phyloP scores from a whole-genome alignment of 768 basidiomycete species.

The Hemileccinum impolitum region DNA sequence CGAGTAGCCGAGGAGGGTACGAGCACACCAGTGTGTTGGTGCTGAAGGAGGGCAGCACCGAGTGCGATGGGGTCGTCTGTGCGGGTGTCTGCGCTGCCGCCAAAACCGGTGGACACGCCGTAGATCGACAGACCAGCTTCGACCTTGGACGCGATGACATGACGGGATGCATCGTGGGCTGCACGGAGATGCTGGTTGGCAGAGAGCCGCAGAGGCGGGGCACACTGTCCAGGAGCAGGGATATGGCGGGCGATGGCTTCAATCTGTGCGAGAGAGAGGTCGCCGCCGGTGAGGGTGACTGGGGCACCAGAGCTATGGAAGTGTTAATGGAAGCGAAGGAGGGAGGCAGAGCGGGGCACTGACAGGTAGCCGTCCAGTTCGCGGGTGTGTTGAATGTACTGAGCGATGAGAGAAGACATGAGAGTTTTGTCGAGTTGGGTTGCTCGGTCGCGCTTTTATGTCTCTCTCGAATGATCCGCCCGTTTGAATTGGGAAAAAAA shows the following conservation, averaged over 20 bases:
- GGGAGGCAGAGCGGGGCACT: constrained; percentile 16
- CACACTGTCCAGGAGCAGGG: constrained; percentile 30
- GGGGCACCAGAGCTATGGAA: constrained; percentile 53
- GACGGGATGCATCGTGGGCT: constrained; percentile 60
- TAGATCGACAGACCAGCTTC: constrained; percentile 69
- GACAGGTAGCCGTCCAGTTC: constrained; percentile 68
- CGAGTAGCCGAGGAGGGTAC: constrained; percentile 49
- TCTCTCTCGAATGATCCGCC: constrained; percentile 18
- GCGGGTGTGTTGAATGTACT: constrained; percentile 55
- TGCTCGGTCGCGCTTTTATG: constrained; percentile 5
- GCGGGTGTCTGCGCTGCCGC: constrained; percentile 85
- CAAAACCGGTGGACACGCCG: constrained; percentile 83
- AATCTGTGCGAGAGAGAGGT: constrained; percentile 71
- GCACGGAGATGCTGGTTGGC: constrained; percentile 33
- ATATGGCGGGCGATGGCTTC: constrained; percentile 67
- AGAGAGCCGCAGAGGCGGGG: constrained; percentile 23
- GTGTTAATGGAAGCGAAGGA: constrained; percentile 1
- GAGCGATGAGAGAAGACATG: constrained; percentile 41
- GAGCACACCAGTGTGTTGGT: constrained; percentile 70
- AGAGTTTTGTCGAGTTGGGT: too few relatives aligned
- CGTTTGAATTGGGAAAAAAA: background rate
- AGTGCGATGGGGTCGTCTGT: constrained; percentile 71
- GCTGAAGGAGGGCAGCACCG: constrained; percentile 80
- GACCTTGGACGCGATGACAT: constrained; percentile 65
- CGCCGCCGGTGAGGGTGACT: constrained; percentile 65